Base-by-base conservation (phyloP, 208 protist species). In the Leishmania turanica region DNA sequence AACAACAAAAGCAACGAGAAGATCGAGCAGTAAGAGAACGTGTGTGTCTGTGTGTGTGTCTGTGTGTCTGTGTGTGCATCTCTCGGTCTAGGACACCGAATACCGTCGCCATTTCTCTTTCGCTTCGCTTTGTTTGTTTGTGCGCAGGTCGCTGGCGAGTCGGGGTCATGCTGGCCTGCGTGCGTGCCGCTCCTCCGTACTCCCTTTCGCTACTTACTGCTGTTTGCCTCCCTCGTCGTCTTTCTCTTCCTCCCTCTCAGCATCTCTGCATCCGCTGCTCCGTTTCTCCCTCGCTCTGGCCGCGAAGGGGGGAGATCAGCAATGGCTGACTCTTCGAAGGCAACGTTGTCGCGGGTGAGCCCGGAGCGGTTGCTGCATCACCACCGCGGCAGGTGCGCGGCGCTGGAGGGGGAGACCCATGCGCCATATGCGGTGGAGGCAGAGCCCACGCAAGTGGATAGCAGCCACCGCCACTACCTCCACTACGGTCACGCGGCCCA, bases 361-460 rank as follows among this genome's bases (percentile, higher is more conserved):
- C 21, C 73, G 24, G 73, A 77, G 24, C 1, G 21, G 15, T 11
- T 77, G 65, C 6, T 31, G 19, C 53, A 47, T 56, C 40, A 60
- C 11, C 53, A 66, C 51, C 37, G 51, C 56, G 34, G 2, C 37
- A 31, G 45, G 7, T 62, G 68, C 49, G 51, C 54, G 53, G 37
- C 21, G 8, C 27, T 37, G 24, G 77, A 56, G 31, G 66, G 21
- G 9, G 77, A 85, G 45, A 81, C 49, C 17, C 77, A 85, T 60
- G 77, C 82, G 19, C 82, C 82, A 9, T 85, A 85, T 68, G 82
- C 82, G 71, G 40, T 21, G 0, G 71, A 53, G n/a, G 75, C 7
- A 2, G 75, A 70, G 1, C 24, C 9, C 40, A 37, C 74, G 24
- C 37, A 42, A 42, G 47, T 31, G 21, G 62, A 54, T 54, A 69